A percentile compares a stretch with the other conserved stretches of the same genome.
These are phyloP conservation scores for Salix brachista DNA, from an alignment of 345 rosid genomes.

Conservation along the genomic window DNA sequence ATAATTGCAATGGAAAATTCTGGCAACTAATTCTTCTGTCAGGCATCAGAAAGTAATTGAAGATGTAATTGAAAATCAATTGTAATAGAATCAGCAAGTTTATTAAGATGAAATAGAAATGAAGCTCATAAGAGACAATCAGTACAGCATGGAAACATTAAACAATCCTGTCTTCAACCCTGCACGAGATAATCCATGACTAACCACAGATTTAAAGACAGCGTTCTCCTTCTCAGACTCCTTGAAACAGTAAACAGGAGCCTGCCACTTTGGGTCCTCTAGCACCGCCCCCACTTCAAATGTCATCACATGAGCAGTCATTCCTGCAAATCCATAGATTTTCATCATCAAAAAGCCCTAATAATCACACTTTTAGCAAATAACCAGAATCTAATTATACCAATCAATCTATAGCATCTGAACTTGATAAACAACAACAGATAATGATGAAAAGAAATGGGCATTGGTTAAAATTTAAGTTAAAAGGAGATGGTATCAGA, in stretches of 20 bases:
- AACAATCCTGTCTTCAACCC: conserved; percentile 14
- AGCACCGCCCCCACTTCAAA: conserved; percentile 57
- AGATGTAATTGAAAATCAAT: neutral
- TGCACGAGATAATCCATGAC: neutral
- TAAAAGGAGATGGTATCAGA: neutral
- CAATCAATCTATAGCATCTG: too few relatives aligned
- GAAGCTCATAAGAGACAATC: neutral
- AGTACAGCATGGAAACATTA: neutral
- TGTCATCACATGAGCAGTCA: conserved; percentile 57
- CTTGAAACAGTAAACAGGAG: conserved; percentile 51
- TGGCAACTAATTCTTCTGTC: too few relatives aligned
- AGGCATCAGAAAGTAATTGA: neutral
- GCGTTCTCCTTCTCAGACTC: conserved; percentile 8
- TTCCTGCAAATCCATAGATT: conserved; percentile 27
- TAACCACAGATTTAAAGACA: conserved; percentile 11
- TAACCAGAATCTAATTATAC: too few relatives aligned
- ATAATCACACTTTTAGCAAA: too few relatives aligned
- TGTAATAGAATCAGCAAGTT: neutral
- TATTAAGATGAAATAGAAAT: neutral
- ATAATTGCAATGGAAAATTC: neutral
- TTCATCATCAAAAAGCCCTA: neutral
- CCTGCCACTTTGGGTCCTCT: conserved; percentile 60
- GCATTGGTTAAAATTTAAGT: too few relatives aligned
- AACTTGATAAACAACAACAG: neutral
- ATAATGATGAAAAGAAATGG: neutral